phyloP scores from a whole-genome alignment of 345 rosid species.

The Corchorus olitorius region DNA sequence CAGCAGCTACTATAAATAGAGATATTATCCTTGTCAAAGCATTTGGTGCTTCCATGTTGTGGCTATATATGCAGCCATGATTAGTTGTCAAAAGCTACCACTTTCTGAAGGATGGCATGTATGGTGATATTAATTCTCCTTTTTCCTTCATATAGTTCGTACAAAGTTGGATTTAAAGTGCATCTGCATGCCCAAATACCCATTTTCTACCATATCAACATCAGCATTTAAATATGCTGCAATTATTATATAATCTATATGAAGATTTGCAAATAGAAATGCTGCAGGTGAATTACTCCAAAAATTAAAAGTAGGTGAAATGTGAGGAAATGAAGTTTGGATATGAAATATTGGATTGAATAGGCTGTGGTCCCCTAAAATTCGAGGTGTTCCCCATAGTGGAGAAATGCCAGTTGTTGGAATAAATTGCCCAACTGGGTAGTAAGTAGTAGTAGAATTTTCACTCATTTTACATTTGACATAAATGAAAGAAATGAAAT shows the following conservation, averaged over 20 bases:
- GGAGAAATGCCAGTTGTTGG: conserved; percentile 11
- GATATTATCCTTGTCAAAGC: neutral
- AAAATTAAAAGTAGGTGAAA: neutral
- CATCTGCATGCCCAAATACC: neutral
- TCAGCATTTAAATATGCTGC: neutral
- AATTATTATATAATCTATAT: neutral
- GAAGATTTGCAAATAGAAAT: neutral
- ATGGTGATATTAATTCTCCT: neutral
- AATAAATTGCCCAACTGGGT: neutral
- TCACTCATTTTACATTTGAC: neutral
- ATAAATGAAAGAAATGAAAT: neutral
- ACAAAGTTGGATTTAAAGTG: neutral
- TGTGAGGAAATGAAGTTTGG: neutral
- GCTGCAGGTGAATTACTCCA: neutral
- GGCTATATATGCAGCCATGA: neutral
- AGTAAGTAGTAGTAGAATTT: neutral
- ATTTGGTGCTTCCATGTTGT: neutral
- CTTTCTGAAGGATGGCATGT: neutral
- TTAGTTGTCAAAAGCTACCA: neutral
- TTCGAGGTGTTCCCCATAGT: neutral
- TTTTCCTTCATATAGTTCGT: neutral
- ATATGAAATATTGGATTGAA: neutral
- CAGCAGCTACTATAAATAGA: neutral
- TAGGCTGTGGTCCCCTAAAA: conserved; percentile 8
- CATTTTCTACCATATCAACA: neutral